phyloP scores from a whole-genome alignment of 345 rosid genomes.

The Passiflora organensis region DNA sequence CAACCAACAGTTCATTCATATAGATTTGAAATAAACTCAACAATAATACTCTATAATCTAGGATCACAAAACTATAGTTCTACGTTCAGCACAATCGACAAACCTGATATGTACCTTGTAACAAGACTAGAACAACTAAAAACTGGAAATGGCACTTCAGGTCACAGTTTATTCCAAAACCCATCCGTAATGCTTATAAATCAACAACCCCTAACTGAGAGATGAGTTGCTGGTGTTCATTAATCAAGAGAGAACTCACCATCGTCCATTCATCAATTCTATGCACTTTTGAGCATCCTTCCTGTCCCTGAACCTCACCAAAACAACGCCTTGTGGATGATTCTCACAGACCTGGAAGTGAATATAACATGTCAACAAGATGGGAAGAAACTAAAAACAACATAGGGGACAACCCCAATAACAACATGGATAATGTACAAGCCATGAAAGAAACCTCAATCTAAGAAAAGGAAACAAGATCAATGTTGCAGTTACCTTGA shows the following conservation, averaged over 20 bases:
- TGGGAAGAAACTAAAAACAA: not conserved
- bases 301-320: conserved; percentile 79
- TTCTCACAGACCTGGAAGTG: conserved; percentile 69
- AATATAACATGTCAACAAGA: not conserved
- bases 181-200: not conserved
- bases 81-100: too few relatives aligned
- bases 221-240: not conserved
- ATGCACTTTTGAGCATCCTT: conserved; percentile 84
- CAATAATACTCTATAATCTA: too few relatives aligned
- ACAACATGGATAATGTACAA: too few relatives aligned
- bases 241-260: conserved; percentile 37
- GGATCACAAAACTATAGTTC: too few relatives aligned
- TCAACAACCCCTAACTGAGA: not conserved
- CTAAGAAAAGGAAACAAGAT: not conserved
- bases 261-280: conserved; percentile 88
- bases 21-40: too few relatives aligned
- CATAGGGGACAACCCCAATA: too few relatives aligned
- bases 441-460: too few relatives aligned
- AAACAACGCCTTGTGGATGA: conserved; percentile 88
- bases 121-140: too few relatives aligned
- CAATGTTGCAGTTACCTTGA: conserved; percentile 52
- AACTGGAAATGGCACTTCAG: too few relatives aligned
- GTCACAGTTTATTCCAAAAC: not conserved
- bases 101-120: too few relatives aligned
- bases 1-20: too few relatives aligned